These are phyloP conservation scores for Phaeosphaeriaceae sp. DNA, from an alignment of 2,329 filamentous ascomycete genomes.

Conservation along the genomic window DNA sequence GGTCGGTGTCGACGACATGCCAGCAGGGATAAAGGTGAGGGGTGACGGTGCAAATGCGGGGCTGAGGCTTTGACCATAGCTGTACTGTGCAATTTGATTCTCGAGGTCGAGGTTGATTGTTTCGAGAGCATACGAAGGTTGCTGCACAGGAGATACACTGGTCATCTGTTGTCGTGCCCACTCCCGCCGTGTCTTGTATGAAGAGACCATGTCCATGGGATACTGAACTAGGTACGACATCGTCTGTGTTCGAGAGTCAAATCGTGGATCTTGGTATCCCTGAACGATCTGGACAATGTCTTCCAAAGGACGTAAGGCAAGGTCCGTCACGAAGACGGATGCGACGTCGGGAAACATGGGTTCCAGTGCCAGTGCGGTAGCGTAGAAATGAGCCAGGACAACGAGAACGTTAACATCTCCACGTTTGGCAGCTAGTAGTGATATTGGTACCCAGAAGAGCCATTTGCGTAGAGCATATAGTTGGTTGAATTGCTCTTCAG, in stretches of 20 bases:
- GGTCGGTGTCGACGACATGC: constrained; percentile 40
- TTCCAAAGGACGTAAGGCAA: constrained; percentile 81
- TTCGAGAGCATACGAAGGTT: constrained; percentile 46
- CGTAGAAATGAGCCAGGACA: constrained; percentile 90
- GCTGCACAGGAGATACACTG: constrained; percentile 42
- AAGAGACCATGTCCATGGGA: constrained; percentile 51
- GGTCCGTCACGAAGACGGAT: constrained; percentile 72
- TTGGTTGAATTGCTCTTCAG: constrained; percentile 87
- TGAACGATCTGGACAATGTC: constrained; percentile 81
- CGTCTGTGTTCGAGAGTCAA: constrained; percentile 51
- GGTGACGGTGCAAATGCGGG: constrained; percentile 59
- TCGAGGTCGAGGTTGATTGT: constrained; percentile 49
- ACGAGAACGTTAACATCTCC: constrained; percentile 79
- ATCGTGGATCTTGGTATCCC: constrained; percentile 48
- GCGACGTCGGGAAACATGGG: constrained; percentile 91
- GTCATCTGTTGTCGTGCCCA: constrained; percentile 48
- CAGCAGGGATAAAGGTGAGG: constrained; percentile 48
- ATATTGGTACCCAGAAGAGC: constrained; percentile 94
- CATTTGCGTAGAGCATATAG: constrained; percentile 87
- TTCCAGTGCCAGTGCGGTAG: constrained; percentile 84
- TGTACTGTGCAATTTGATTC: constrained; percentile 50
- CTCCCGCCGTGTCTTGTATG: constrained; percentile 50
- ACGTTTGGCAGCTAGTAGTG: constrained; percentile 77
- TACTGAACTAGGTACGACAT: constrained; percentile 56
- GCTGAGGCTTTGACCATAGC: constrained; percentile 53